phyloP scores from a whole-genome alignment of 352 stramenopile species.

The Blastocystis sp. region DNA sequence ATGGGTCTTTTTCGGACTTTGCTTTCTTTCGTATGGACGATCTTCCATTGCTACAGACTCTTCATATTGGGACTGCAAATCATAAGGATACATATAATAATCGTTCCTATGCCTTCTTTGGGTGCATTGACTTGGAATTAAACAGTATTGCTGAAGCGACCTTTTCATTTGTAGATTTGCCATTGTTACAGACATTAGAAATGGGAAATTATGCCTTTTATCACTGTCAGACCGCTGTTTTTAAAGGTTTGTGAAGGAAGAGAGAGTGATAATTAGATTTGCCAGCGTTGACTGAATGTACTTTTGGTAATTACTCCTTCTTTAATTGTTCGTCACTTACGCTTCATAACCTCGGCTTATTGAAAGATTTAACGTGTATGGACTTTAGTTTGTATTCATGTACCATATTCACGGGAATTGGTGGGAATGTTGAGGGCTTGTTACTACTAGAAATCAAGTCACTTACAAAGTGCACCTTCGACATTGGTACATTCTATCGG shows the following conservation, averaged over 20 bases:
- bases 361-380: not conserved
- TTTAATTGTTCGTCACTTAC: not conserved
- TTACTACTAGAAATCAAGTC: conserved; percentile 34
- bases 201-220: conserved; percentile 55
- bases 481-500: not conserved
- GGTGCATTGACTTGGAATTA: not conserved
- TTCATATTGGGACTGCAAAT: not conserved
- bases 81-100: not conserved
- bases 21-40: not conserved
- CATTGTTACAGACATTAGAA: not conserved
- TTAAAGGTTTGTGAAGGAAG: not conserved
- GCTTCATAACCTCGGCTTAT: not conserved
- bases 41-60: not conserved
- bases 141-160: not conserved
- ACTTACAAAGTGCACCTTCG: not conserved
- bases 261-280: not conserved
- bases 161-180: not conserved
- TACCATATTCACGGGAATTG: not conserved
- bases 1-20: conserved; percentile 45
- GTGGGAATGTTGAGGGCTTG: not conserved
- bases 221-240: not conserved
- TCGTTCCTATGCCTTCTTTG: conserved; percentile 35
- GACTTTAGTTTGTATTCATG: conserved; percentile 31
- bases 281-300: not conserved
- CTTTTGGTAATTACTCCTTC: conserved; percentile 2